Base-by-base conservation (phyloP, 1,284 basidiomycete species). In the Austropuccinia psidii region DNA sequence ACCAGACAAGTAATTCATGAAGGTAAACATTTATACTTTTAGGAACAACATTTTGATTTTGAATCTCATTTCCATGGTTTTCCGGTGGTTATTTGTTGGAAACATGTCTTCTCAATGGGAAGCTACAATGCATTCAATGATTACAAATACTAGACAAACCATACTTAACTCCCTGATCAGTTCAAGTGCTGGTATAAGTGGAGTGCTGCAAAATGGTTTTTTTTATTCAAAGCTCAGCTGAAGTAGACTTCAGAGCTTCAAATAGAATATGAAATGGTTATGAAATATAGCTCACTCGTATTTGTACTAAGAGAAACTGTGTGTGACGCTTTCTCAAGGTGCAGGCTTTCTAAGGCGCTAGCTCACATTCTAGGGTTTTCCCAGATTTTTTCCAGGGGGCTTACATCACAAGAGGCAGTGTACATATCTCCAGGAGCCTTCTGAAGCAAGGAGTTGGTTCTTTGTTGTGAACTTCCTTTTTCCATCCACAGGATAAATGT, bases 41-140 rank as follows among this genome's bases (percentile, higher is more conserved):
- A 17, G 21, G 37, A 7, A n/a, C 37, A 6, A 2, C 5, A 24
- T 15, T 45, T 27, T 45, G 39, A 27, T 62, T 2, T 33, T 2
- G n/a, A 33, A 15, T 29, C 43, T 27, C 13, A 27, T n/a, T 21
- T 35, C 29, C 39, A 41, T n/a, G 1, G 27, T 27, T 29, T 31
- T 54, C 11, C 11, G 61, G 68, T 72, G 68, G 68, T 55, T 41
- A 24, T 49, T 11, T 39, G 54, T 72, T 35, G 68, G 57, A 7
- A 50, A 60, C 27, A 17, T 61, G 4, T 72, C 61, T 24, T 72
- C 68, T 19, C 55, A 61, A 52, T 72, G 68, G 68, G 68, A 72
- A 62, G 43, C 35, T 39, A 41, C 49, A 39, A 61, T 72, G 68
- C 68, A 72, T 31, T 49, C 55, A 0, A 50, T 50, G 55, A 72